Percentiles rank a stretch among this genome's conserved stretches.
Evolutionary conservation across 2,329 filamentous ascomycete species (phyloP).

Genomic region (Xylariomycetidae sp.): DNA sequence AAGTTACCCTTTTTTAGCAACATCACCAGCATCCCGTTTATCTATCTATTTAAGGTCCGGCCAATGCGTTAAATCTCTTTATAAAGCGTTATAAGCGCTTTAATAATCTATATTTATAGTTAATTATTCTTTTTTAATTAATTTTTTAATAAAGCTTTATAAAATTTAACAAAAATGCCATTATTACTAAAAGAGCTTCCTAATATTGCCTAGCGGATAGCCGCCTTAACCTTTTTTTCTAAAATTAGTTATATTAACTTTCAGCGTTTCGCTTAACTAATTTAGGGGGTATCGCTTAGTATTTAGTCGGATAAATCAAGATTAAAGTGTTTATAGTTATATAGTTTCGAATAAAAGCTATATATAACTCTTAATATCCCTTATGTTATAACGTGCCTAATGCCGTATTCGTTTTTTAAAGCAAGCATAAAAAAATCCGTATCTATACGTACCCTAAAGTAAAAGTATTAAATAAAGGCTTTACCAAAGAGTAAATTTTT

Average conservation of each 20-base stretch:
- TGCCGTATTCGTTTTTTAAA: background rate
- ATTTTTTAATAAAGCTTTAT: slow-evolving; percentile 1
- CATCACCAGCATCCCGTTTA: slow-evolving; percentile 1
- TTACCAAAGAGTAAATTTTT: slow-evolving; percentile 1
- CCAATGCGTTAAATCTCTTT: background rate
- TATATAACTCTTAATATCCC: background rate
- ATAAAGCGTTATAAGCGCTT: background rate
- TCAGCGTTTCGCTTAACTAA: background rate
- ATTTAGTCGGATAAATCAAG: background rate
- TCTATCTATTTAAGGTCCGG: background rate
- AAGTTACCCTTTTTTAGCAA: slow-evolving; percentile 1
- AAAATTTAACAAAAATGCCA: slow-evolving; percentile 1
- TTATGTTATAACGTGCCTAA: background rate
- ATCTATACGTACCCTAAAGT: slow-evolving; percentile 1
- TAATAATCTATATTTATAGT: background rate
- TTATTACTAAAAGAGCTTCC: background rate
- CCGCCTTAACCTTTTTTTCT: background rate
- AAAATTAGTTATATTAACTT: slow-evolving; percentile 1
- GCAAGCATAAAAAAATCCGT: slow-evolving; percentile 1
- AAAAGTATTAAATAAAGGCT: slow-evolving; percentile 1
- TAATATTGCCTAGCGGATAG: slow-evolving; percentile 1
- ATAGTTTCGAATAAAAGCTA: slow-evolving; percentile 2
- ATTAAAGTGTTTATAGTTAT: background rate
- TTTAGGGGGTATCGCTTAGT: background rate
- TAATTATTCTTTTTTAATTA: background rate